phyloP scores from a whole-genome alignment of 2,329 filamentous ascomycete species.

The Botryotinia narcissicola region DNA sequence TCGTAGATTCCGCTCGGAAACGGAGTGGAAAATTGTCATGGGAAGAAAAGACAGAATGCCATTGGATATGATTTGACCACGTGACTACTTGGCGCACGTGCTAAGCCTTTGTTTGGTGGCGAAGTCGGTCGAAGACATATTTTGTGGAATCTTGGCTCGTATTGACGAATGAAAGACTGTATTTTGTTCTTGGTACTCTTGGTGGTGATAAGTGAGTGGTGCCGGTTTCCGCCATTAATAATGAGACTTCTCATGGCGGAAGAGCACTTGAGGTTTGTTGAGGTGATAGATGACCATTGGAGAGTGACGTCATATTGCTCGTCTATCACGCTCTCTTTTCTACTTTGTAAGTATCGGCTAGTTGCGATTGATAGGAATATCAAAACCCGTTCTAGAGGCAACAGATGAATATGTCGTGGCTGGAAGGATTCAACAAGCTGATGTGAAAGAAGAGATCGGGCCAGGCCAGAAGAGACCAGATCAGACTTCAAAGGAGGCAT shows the following conservation, averaged over 20 bases:
- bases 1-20: conserved; percentile 5
- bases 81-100: neutral
- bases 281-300: neutral
- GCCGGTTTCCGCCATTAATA: neutral
- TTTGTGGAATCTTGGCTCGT: neutral
- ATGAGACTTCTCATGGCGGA: neutral
- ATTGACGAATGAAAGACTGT: neutral
- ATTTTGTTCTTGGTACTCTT: neutral
- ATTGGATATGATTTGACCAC: neutral
- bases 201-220: neutral
- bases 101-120: neutral
- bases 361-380: neutral
- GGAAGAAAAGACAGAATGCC: neutral
- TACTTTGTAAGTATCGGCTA: neutral
- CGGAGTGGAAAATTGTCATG: neutral
- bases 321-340: neutral
- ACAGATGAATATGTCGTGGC: no score
- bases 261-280: neutral
- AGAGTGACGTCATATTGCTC: neutral
- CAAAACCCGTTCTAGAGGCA: neutral
- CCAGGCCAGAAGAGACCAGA: neutral
- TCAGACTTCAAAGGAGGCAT: neutral
- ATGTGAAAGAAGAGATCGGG: neutral
- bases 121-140: neutral
- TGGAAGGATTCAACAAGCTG: neutral